Conservation (phyloP, 2,329 filamentous ascomycete genomes). For the Cladosporium sphaerospermum region DNA sequence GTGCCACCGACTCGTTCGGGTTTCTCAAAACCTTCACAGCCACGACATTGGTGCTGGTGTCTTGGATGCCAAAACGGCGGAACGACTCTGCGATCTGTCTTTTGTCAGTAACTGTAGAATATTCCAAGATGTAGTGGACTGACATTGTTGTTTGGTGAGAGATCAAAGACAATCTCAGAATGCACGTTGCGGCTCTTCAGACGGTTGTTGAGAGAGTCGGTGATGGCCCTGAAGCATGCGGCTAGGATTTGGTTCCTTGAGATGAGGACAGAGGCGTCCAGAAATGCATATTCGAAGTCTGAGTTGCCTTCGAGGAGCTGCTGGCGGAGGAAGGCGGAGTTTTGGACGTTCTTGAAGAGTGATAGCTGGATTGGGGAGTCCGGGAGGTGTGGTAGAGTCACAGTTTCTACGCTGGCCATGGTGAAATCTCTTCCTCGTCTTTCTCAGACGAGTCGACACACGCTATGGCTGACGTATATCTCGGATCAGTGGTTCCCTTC, state of each 20-base stretch:
- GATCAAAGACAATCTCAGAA: constrained; percentile 75
- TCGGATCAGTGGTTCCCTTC: no score
- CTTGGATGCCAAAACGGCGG: constrained; percentile 74
- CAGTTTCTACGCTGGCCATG: constrained; percentile 49
- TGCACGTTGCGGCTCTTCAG: constrained; percentile 81
- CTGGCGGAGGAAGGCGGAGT: constrained; percentile 69
- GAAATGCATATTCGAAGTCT: constrained; percentile 86
- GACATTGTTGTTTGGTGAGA: constrained; percentile 80
- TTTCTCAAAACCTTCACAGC: constrained; percentile 67
- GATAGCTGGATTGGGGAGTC: constrained; percentile 59
- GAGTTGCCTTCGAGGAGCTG: constrained; percentile 80
- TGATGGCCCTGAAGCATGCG: constrained; percentile 71
- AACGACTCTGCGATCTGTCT: constrained; percentile 86
- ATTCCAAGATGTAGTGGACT: constrained; percentile 15
- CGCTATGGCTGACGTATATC: no score
- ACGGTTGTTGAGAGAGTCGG: constrained; percentile 53
- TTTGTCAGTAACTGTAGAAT: neutral
- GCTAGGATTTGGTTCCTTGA: constrained; percentile 68
- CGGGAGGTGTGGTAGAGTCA: constrained; percentile 71
- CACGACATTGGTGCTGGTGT: constrained; percentile 65
- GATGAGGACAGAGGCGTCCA: constrained; percentile 74
- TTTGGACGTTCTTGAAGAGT: constrained; percentile 69
- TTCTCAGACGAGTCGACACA: no score
- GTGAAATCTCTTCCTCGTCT: no score
- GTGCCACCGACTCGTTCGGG: constrained; percentile 35